Percentiles rank a stretch among this genome's conserved stretches.
Evolutionary conservation across 345 rosid species (phyloP).

Genomic region (Eucalyptus cladocalyx): DNA sequence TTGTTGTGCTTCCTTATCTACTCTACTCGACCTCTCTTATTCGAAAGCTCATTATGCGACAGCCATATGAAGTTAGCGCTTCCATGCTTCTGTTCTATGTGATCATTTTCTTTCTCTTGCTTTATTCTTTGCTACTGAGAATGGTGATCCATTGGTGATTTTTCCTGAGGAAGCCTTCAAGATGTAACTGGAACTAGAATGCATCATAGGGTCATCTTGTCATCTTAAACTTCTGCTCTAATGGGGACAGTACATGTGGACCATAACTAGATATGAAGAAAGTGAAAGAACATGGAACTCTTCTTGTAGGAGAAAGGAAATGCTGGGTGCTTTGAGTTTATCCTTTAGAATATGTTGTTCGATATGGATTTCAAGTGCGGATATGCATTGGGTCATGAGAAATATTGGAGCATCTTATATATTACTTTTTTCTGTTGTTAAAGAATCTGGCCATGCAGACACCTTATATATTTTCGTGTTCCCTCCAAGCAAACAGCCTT

Average conservation of each 20-base stretch:
- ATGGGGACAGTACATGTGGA: background rate
- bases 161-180: background rate
- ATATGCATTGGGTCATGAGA: fast-evolving
- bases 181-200: background rate
- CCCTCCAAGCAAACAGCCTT: background rate
- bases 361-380: background rate
- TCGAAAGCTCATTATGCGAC: no score
- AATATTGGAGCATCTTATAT: background rate
- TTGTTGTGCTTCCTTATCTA: background rate
- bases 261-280: background rate
- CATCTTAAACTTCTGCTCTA: background rate
- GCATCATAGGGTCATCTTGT: background rate
- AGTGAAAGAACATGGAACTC: background rate
- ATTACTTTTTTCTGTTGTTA: background rate
- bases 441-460: background rate
- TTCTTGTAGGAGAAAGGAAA: background rate
- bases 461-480: background rate
- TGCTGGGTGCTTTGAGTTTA: background rate
- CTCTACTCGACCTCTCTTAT: background rate
- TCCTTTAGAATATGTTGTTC: background rate
- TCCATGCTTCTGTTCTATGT: background rate
- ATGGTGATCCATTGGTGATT: background rate
- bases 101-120: background rate
- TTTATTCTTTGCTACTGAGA: background rate
- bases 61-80: background rate